Evolutionary conservation across 768 basidiomycete genomes (phyloP).

Genomic region (Amanita rubescens): DNA sequence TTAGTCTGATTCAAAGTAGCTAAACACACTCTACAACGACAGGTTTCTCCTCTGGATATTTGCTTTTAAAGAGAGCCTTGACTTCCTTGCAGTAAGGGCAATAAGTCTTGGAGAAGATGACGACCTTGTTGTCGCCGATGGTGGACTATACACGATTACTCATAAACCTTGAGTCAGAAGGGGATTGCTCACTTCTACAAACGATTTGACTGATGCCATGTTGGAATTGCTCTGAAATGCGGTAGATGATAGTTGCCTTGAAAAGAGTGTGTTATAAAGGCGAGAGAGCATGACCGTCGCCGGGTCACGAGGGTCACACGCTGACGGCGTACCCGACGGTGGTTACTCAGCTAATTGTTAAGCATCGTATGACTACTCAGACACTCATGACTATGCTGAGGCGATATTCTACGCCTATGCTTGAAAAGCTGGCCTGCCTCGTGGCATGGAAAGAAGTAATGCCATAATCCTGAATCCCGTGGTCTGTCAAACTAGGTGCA

Average conservation of each 20-base stretch:
- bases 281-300: neutral
- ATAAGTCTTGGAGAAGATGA: slow-evolving; percentile 52
- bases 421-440: neutral
- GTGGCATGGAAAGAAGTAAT: neutral
- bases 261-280: slow-evolving; percentile 4
- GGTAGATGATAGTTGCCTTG: slow-evolving; percentile 18
- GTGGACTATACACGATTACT: slow-evolving; percentile 25
- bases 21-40: slow-evolving; percentile 40
- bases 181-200: slow-evolving; percentile 33
- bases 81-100: slow-evolving; percentile 48
- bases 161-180: neutral
- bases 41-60: slow-evolving; percentile 32
- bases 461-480: neutral
- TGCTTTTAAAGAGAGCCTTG: slow-evolving; percentile 35
- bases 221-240: slow-evolving; percentile 22
- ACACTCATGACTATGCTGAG: neutral
- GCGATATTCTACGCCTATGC: neutral
- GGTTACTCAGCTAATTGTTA: neutral
- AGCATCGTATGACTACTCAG: neutral
- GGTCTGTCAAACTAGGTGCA: neutral
- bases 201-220: slow-evolving; percentile 28
- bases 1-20: neutral
- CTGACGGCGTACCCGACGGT: neutral
- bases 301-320: neutral
- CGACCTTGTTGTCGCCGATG: slow-evolving; percentile 43